Base-by-base conservation (phyloP, 2,329 filamentous ascomycete genomes). In the Alternaria sp. region DNA sequence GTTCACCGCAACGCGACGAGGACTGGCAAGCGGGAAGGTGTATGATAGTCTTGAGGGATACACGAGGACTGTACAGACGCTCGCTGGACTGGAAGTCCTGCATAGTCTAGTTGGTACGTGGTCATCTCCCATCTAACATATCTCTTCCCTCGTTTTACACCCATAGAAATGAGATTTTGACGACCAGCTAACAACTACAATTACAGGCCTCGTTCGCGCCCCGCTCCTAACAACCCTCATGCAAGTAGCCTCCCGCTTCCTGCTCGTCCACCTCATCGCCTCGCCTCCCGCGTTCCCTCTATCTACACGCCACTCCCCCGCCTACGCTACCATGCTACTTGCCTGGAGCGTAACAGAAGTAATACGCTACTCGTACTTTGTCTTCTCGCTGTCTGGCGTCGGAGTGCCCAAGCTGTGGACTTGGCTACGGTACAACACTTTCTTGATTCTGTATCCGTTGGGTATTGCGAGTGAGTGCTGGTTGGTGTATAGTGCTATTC, bases 291-390 rank as follows among this genome's bases (percentile, higher is more conserved):
- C 58, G 41, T 97, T 94, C 81, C 91, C 91, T 9, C 80, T 83
- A 57, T 85, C 90, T 54, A 87, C 88, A 2, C 70, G 75, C 61
- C 73, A 81, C 52, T 87, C 84, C 63, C 81, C 85, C 20, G 87
- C 85, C 57, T 96, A 94, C 83, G 84, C 88, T 67, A 86, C 85
- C 71, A 93, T 96, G 92, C 85, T 98, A 59, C 74, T 90, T 57
- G 94, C 95, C 32, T 98, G 95, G 94, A 90, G 88, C 65, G 79
- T 92, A 60, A 97, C 95, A 62, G 95, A 99, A 82, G 91, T 97
- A 54, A 90, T 97, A 71, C 90, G 95, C 55, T 99, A 99, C 85
- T 87, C 88, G 48, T 99, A 92, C 85, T 98, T 98, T 77, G 91
- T 91, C 36, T 85, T 93, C 71, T 88, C 88, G 69, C 86, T 95